Evolutionary conservation across 2,329 filamentous ascomycete species (phyloP), one percentile per base, ranked within the genome.

Genomic region (Anisogramma anomala): DNA sequence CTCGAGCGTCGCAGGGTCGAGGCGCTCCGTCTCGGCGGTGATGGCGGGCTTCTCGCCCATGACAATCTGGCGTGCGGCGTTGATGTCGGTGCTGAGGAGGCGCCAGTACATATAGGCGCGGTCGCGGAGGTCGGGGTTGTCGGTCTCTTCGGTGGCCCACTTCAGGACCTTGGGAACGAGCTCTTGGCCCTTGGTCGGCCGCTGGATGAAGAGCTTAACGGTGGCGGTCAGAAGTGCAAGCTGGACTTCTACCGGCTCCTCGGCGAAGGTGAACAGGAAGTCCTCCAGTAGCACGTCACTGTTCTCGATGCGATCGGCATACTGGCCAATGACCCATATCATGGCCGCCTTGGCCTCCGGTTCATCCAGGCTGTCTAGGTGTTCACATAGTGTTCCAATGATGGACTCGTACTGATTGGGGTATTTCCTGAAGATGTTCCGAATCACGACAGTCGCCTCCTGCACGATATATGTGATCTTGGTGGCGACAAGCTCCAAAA

Each of bases 51-150:
- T 98, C 52, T 94, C 84, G 45, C 91, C 89, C 89, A 98, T 96
- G 50, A 98, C 88, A 38, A 98, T 77, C 48, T 79, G 69, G 57
- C 84, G 91, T 2, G 91, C 91, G 0, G 82, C 77, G 36, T 81
- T 79, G 52, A 94, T 89, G 58, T 95, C 88, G 0, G 87, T 93
- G 1, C 87, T 94, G 2, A 98, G 72, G 11, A 98, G 72, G 4
- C 91, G 84, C 91, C 91, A 98, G 68, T 98, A 98, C 88, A 98
- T 96, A 67, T 95, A 98, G 0, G 91, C 91, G 53, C 91, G 73
- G 59, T 98, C 91, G 49, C 91, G 80, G 20, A 98, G 75, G 61
- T 98, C 91, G 0, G 91, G 91, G 60, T 98, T 95, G 57, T 98
- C 91, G n/a, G 89, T 96, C 60, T 96, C 91, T 60, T 96, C 91